Percentiles rank a stretch among this genome's conserved stretches.
Conservation (phyloP, 345 rosid species). For the Lepidium sativum region DNA sequence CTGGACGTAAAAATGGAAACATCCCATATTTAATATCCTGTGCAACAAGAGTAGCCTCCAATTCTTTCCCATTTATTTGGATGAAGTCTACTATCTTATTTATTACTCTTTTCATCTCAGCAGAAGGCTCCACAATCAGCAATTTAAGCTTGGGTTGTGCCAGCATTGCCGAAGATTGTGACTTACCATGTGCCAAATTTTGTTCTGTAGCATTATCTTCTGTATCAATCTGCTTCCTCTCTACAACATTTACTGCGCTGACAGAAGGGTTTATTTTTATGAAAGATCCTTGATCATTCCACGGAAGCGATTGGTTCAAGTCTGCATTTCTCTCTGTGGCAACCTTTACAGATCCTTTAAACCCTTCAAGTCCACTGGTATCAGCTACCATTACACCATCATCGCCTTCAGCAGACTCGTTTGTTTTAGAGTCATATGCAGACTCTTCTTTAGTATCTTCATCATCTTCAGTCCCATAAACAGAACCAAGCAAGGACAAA, state of each 20-base stretch:
- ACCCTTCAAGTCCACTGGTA: constrained; percentile 34
- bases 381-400: constrained; percentile 21
- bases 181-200: constrained; percentile 28
- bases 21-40: constrained; percentile 78
- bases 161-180: constrained; percentile 29
- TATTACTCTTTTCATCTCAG: constrained; percentile 72
- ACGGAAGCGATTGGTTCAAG: constrained; percentile 29
- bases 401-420: constrained; percentile 19
- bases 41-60: constrained; percentile 75
- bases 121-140: constrained; percentile 69
- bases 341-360: constrained; percentile 20
- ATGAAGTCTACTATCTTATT: constrained; percentile 94
- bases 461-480: constrained; percentile 78
- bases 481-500: constrained; percentile 75
- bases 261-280: constrained; percentile 48
- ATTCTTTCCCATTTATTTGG: constrained; percentile 66
- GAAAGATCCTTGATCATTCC: constrained; percentile 38
- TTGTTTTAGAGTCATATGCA: constrained; percentile 22
- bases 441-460: constrained; percentile 50
- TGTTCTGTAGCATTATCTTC: constrained; percentile 28
- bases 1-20: constrained; percentile 76
- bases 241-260: constrained; percentile 37
- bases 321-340: constrained; percentile 28
- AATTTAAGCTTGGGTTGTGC: constrained; percentile 34
- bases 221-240: constrained; percentile 32